Evolutionary conservation across 345 rosid genomes (phyloP), one percentile per base, ranked within the genome.

Genomic region (Carallia pectinifolia): DNA sequence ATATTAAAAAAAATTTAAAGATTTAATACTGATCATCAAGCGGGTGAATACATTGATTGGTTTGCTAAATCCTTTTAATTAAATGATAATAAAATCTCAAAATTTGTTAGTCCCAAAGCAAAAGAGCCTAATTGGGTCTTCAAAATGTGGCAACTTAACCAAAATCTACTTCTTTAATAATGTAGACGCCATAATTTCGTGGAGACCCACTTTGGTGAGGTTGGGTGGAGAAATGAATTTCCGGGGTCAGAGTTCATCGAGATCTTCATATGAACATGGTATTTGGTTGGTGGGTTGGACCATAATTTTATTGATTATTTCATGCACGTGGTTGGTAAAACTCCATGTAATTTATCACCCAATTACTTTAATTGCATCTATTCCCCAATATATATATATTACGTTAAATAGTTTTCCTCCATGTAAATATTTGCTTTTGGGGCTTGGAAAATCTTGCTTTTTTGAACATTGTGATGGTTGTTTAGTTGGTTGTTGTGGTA

Each of bases 401-500:
- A 27, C 34, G 23, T 61, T 0, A 47, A 59, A 19, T 12, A 9
- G 19, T 27, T 27, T 40, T 47, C 44, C 69, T 65, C 37, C 58
- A 37, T 29, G 4, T 39, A 31, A 3, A 6, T 65, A 1, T 36
- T 58, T 23, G 33, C 53, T 29, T 53, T 30, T 8, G 31, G 50
- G 34, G 34, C 61, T 36, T 0, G 27, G 23, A 39, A 66, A 44
- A 53, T 63, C 55, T 48, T 58, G 44, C n/a, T 34, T 70, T 19
- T 58, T 58, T 15, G 50, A 44, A 44, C 15, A 44, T 44, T 44
- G 50, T 44, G 17, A 12, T 44, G 48, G 59, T 64, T 54, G 86
- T 74, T 79, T 75, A 65, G 67, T 40, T 63, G 70, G 82, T 77
- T 44, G 85, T 66, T 77, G 77, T 9, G 71, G 78, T 70, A 36